Percentiles rank a stretch among this genome's conserved stretches.
Conservation (phyloP, 139 green algal species). For the Edaphochlamys debaryana region DNA sequence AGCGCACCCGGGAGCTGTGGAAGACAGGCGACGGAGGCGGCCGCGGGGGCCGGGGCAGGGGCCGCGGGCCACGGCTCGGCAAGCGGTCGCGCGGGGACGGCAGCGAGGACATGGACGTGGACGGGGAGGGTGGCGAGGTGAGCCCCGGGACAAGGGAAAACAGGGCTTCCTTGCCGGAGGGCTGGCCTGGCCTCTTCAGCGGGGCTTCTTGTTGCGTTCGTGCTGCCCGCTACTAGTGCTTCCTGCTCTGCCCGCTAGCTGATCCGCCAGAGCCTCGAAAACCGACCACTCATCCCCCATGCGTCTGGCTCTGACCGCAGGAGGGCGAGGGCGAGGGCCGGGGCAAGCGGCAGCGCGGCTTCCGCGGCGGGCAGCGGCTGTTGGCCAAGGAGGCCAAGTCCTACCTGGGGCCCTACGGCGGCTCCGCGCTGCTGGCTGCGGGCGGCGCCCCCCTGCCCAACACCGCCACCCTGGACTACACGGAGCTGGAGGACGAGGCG, state of each 20-base stretch:
- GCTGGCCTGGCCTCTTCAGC: too few relatives aligned
- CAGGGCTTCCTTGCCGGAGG: too few relatives aligned
- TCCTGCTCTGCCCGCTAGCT: too few relatives aligned
- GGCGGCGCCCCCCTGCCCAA: not conserved
- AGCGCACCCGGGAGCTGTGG: slow-evolving; percentile 53
- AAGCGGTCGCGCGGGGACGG: slow-evolving; percentile 3
- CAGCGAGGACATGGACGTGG: slow-evolving; percentile 29
- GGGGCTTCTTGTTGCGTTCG: too few relatives aligned
- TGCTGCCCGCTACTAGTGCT: too few relatives aligned
- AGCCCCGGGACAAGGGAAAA: too few relatives aligned
- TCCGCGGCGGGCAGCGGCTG: slow-evolving; percentile 1
- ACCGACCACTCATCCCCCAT: too few relatives aligned
- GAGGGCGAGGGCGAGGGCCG: slow-evolving; percentile 11
- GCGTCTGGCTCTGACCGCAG: too few relatives aligned
- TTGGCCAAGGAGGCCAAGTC: not conserved
- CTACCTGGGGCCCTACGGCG: slow-evolving; percentile 7
- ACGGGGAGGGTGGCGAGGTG: not conserved
- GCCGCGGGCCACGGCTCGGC: not conserved
- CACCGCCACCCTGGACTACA: slow-evolving; percentile 23
- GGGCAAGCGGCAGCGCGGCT: slow-evolving; percentile 18
- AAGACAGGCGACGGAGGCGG: slow-evolving; percentile 4
- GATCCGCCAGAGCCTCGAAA: too few relatives aligned
- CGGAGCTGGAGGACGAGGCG: slow-evolving; percentile 37
- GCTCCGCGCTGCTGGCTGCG: not conserved
- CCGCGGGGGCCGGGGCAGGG: not conserved